phyloP scores from a whole-genome alignment of 805 yeast species.

The Cyberlindnera galapagoensis region DNA sequence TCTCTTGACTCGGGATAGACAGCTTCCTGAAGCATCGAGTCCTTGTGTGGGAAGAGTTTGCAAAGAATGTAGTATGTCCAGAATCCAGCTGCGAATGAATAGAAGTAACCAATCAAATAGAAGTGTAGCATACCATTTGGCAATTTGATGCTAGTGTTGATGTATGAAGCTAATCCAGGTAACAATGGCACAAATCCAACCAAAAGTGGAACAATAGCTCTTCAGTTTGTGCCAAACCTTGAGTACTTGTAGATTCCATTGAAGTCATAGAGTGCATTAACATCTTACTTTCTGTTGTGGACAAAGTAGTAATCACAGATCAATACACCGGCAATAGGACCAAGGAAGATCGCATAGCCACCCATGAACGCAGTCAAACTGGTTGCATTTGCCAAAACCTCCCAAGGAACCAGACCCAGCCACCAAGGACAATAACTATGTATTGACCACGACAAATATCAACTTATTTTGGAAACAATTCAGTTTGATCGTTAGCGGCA shows the following conservation, averaged over 20 bases:
- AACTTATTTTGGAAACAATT: constrained; percentile 53
- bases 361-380: constrained; percentile 14
- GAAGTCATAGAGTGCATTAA: constrained; percentile 5
- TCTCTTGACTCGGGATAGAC: constrained; percentile 5
- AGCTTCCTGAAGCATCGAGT: constrained; percentile 4
- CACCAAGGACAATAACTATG: constrained; percentile 11
- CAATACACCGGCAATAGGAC: constrained; percentile 13
- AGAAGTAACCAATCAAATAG: constrained; percentile 13
- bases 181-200: constrained; percentile 12
- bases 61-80: constrained; percentile 6
- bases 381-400: constrained; percentile 12
- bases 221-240: constrained; percentile 11
- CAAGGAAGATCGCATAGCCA: constrained; percentile 13
- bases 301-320: constrained; percentile 13
- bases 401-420: constrained; percentile 15
- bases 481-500: constrained; percentile 64
- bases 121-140: constrained; percentile 7
- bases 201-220: constrained; percentile 7
- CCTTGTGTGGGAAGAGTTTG: constrained; percentile 9
- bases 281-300: constrained; percentile 9
- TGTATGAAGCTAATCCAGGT: constrained; percentile 12
- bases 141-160: constrained; percentile 8
- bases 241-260: constrained; percentile 10
- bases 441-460: constrained; percentile 62
- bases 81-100: constrained; percentile 9